Base-by-base conservation (phyloP, 2,329 filamentous ascomycete species). In the Colletotrichum scovillei region DNA sequence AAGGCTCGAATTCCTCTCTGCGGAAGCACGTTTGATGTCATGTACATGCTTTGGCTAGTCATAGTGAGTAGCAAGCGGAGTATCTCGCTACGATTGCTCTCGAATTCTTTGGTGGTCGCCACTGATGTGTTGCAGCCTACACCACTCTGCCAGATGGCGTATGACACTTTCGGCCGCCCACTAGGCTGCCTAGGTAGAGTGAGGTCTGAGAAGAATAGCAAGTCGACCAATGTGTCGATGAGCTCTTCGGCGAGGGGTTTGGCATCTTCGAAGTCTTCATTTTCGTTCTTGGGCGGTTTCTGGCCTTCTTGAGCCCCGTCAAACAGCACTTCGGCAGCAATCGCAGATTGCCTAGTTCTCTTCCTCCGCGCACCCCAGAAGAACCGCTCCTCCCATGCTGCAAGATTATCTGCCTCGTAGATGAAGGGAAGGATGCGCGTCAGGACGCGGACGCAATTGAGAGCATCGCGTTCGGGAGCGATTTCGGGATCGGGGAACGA, bases 61-160 rank as follows among this genome's bases (percentile, higher is more conserved):
- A 99, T 84, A 0, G 95, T 95, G 76, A 99, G 87, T 53, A 99
- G 88, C 70, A 99, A 86, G 26, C 96, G 91, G 78, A 98, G 83
- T 35, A 98, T 93, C 83, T 99, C 97, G 76, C 93, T 95, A 72
- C 97, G 91, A 82, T 98, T 98, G 84, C 89, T 97, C 84, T 99
- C 97, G 72, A 94, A 93, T 78, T 98, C 95, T 81, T 95, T 97
- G 65, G 92, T 98, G 4, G 95, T 96, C 11, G 92, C 92, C 77
- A 97, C 92, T 5, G 95, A 91, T 19, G 93, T 94, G 82, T 98
- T 97, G 86, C 96, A 98, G 16, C 97, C 97, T 35, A 99, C 96
- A 60, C 97, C 97, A 80, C 94, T 98, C 84, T 98, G 95, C 97
- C 97, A 99, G 80, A 99, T 98, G 67, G 95, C 93, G 83, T 97